These are phyloP conservation scores for Lactifluus echinatus DNA, from an alignment of 768 basidiomycete species.

Conservation along the genomic window DNA sequence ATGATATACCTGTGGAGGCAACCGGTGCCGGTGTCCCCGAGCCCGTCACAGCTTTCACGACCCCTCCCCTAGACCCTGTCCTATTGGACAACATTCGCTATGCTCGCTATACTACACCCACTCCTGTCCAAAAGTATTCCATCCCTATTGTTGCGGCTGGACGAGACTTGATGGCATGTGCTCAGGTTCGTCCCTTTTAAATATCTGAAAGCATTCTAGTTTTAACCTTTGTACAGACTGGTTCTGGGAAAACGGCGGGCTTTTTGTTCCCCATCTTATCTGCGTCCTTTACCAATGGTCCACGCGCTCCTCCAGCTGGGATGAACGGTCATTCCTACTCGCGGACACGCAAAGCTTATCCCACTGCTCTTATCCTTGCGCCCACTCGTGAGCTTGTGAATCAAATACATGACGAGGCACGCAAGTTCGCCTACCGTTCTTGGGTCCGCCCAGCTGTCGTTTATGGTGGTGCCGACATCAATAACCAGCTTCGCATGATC, in stretches of 20 bases:
- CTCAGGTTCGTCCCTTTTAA: conserved; percentile 48
- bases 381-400: conserved; percentile 98
- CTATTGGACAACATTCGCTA: conserved; percentile 90
- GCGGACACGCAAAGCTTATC: conserved; percentile 83
- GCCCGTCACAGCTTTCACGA: conserved; percentile 78
- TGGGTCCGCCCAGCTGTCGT: conserved; percentile 99
- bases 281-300: conserved; percentile 80
- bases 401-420: conserved; percentile 98
- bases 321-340: conserved; percentile 41
- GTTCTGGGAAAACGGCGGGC: conserved; percentile 98
- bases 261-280: conserved; percentile 99
- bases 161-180: conserved; percentile 91
- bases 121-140: conserved; percentile 99
- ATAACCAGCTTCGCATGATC: conserved; percentile 84
- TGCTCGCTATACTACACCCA: conserved; percentile 91
- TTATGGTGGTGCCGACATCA: conserved; percentile 98
- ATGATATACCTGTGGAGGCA: conserved; percentile 98
- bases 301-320: conserved; percentile 57
- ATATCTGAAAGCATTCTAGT: conserved; percentile 14
- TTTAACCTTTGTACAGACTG: conserved; percentile 54
- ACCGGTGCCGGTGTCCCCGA: conserved; percentile 97
- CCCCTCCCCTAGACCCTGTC: conserved; percentile 84
- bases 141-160: conserved; percentile 92
- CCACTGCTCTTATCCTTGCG: conserved; percentile 94
- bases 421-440: conserved; percentile 98